phyloP scores from a whole-genome alignment of 768 basidiomycete species.

The Solioccasus polychromus region DNA sequence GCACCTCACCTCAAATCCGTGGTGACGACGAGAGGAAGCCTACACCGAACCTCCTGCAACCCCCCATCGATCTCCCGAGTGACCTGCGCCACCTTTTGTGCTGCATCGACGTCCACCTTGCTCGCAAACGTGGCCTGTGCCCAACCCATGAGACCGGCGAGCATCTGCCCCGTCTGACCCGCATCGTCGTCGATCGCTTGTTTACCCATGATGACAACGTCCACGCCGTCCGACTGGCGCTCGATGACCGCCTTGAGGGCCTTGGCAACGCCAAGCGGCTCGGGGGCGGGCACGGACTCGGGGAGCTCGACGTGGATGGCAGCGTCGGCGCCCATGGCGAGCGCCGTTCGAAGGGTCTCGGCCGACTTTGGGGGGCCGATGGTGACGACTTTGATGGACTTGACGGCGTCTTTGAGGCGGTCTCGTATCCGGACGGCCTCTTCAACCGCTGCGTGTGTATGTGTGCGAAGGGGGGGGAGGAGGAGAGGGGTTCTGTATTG shows the following conservation, averaged over 20 bases:
- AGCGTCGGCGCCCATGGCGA: constrained; percentile 96
- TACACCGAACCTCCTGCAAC: constrained; percentile 74
- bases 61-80: constrained; percentile 95
- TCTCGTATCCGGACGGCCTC: constrained; percentile 96
- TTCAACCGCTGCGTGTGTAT: constrained; percentile 69
- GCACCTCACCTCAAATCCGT: constrained; percentile 82
- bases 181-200: constrained; percentile 98
- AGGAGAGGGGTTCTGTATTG: no score
- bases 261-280: constrained; percentile 90
- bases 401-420: constrained; percentile 68
- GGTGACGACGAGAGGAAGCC: constrained; percentile 82
- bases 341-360: constrained; percentile 91
- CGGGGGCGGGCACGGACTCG: constrained; percentile 69
- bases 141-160: constrained; percentile 90
- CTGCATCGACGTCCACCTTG: constrained; percentile 70
- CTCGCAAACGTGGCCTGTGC: constrained; percentile 95
- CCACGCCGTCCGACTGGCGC: constrained; percentile 57
- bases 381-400: constrained; percentile 88
- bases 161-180: constrained; percentile 95
- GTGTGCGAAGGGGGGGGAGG: no score
- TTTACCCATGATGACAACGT: constrained; percentile 94
- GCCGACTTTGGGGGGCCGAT: constrained; percentile 88
- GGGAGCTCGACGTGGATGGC: constrained; percentile 88
- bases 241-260: constrained; percentile 76
- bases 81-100: constrained; percentile 63